These are phyloP conservation scores for Hymenoscyphus scutula DNA, from an alignment of 2,329 filamentous ascomycete genomes.

Conservation along the genomic window DNA sequence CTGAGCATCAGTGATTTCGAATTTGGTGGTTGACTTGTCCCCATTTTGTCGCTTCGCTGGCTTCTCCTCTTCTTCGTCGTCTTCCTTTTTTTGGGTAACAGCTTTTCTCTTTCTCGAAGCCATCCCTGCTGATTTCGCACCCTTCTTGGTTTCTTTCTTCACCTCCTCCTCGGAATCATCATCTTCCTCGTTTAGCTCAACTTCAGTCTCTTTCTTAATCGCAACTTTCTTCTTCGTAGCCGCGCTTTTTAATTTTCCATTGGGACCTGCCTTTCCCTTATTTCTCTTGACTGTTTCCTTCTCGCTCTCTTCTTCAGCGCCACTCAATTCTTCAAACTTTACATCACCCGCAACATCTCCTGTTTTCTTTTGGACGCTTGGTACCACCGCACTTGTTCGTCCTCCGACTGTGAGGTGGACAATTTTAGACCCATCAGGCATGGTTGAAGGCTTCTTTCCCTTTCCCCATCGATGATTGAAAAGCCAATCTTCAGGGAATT, in stretches of 20 bases:
- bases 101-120: slow-evolving; percentile 6
- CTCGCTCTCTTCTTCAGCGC: background rate
- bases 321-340: slow-evolving; percentile 11
- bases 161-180: background rate
- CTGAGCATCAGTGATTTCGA: background rate
- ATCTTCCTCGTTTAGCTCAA: background rate
- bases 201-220: slow-evolving; percentile 13
- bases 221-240: background rate
- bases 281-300: background rate
- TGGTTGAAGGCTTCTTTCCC: slow-evolving; percentile 67
- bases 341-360: slow-evolving; percentile 28
- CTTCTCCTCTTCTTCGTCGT: background rate
- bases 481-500: slow-evolving; percentile 85
- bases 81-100: background rate
- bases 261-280: slow-evolving; percentile 9
- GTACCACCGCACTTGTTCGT: slow-evolving; percentile 85
- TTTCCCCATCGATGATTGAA: slow-evolving; percentile 90
- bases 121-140: background rate
- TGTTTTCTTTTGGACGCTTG: slow-evolving; percentile 78
- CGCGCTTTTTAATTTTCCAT: slow-evolving; percentile 10
- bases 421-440: slow-evolving; percentile 84
- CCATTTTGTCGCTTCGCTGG: slow-evolving; percentile 1
- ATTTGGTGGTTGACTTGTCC: background rate
- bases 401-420: slow-evolving; percentile 87
- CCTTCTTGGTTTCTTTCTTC: background rate